Evolutionary conservation across 768 basidiomycete genomes (phyloP).

Genomic region (Daedaleopsis nitida): DNA sequence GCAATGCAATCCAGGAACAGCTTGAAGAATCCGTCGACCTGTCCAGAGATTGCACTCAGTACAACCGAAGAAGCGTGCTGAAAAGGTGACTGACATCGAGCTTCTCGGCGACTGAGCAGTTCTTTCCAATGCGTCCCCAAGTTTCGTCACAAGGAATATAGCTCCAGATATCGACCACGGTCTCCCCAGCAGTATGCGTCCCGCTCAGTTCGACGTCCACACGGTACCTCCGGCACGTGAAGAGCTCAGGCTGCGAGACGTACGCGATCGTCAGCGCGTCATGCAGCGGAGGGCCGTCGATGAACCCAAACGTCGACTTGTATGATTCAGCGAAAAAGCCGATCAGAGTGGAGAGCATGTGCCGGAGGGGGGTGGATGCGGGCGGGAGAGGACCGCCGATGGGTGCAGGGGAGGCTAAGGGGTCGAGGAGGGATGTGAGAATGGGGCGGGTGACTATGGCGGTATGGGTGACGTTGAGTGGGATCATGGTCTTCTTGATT

Average conservation of each 20-base stretch:
- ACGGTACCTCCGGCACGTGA: conserved; percentile 61
- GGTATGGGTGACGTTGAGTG: conserved; percentile 86
- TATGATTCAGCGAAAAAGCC: conserved; percentile 75
- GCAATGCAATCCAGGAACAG: conserved; percentile 62
- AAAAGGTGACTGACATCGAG: conserved; percentile 55
- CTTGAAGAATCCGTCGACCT: conserved; percentile 69
- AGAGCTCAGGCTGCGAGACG: conserved; percentile 67
- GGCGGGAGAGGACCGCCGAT: conserved; percentile 16
- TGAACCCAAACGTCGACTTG: conserved; percentile 75
- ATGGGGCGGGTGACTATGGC: conserved; percentile 68
- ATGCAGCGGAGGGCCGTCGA: conserved; percentile 85
- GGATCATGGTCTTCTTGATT: conserved; percentile 73
- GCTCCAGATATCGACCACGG: conserved; percentile 77
- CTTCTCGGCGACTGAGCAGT: conserved; percentile 69
- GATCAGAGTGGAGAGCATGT: conserved; percentile 74
- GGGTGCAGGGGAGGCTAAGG: neutral
- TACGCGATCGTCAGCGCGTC: conserved; percentile 85
- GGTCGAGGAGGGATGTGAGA: conserved; percentile 52
- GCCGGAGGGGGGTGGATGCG: conserved; percentile 54
- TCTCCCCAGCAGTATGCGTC: conserved; percentile 69
- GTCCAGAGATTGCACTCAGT: conserved; percentile 7
- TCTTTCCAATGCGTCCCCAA: conserved; percentile 77
- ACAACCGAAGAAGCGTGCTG: neutral
- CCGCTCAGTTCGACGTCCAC: conserved; percentile 84
- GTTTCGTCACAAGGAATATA: conserved; percentile 58